Conservation (phyloP, 2,329 filamentous ascomycete genomes). For the Fusarium chuoi region DNA sequence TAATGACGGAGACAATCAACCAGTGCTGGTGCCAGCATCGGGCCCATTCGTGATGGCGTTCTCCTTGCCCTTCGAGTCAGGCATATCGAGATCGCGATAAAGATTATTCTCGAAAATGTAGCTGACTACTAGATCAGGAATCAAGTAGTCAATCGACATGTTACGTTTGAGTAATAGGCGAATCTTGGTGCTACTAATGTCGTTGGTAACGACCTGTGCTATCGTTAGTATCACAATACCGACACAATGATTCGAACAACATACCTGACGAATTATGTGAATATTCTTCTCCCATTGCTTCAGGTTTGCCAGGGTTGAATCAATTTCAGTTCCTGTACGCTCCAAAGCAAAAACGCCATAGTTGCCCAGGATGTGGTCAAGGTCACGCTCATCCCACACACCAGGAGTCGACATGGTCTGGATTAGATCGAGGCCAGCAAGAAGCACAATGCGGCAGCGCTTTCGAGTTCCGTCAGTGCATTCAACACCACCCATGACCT, state of each 20-base stretch:
- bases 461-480: slow-evolving; percentile 73
- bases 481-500: slow-evolving; percentile 78
- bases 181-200: slow-evolving; percentile 85
- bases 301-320: slow-evolving; percentile 84
- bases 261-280: slow-evolving; percentile 75
- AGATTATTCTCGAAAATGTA: slow-evolving; percentile 76
- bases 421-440: slow-evolving; percentile 82
- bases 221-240: slow-evolving; percentile 11
- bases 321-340: slow-evolving; percentile 86
- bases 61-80: slow-evolving; percentile 42
- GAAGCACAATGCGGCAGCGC: slow-evolving; percentile 77
- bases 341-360: slow-evolving; percentile 91
- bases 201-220: slow-evolving; percentile 77
- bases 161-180: slow-evolving; percentile 81
- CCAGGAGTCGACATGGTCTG: slow-evolving; percentile 78
- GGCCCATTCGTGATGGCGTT: slow-evolving; percentile 16
- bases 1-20: slow-evolving; percentile 32
- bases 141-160: slow-evolving; percentile 80
- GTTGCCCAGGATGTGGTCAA: slow-evolving; percentile 86
- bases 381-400: slow-evolving; percentile 85
- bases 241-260: neutral
- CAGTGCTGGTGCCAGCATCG: slow-evolving; percentile 42
- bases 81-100: slow-evolving; percentile 63
- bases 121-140: slow-evolving; percentile 77
- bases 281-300: slow-evolving; percentile 87